Evolutionary conservation across 805 yeast species (phyloP), one percentile per base, ranked within the genome.

Genomic region (Sungouiozyma intestinalis): DNA sequence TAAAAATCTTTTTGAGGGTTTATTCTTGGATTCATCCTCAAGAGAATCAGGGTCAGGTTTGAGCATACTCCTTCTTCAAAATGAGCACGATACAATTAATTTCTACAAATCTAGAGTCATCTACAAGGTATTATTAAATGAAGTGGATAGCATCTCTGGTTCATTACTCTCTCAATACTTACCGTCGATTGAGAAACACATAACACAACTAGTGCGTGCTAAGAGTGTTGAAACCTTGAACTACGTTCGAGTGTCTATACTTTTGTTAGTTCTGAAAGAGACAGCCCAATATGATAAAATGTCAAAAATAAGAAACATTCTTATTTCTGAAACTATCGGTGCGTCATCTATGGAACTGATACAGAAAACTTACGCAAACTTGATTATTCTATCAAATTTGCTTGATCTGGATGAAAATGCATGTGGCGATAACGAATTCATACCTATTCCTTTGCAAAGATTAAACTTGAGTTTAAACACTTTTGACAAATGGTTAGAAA

Each of bases 311-410:
- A 70, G 87, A 48, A 81, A 78, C 48, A 67, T 69, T 42, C 63
- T 74, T n/a, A 77, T 78, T 13, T 76, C 88, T 1, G 86, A 80
- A 49, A 55, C 82, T 16, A 63, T 81, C 37, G 85, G 86, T 1
- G 61, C 73, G 2, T 68, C 66, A 40, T 51, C 69, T 2, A 40
- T 58, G 0, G 72, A 72, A 27, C 66, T 79, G 11, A 40, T 68
- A 6, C 38, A 52, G 2, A 55, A 55, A 2, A 81, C 81, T 0
- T 55, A 76, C 31, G 59, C 57, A 14, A 69, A 71, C 57, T 45
- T 82, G 3, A 62, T 76, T 1, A 49, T 79, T 3, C 60, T 81
- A 33, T 68, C 66, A 38, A 65, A 68, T 44, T 60, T 66, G 47
- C 65, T 76, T 44, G 17, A 38, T 2, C 6, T 39, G 5, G 43